Evolutionary conservation across 352 stramenopile genomes (phyloP).

Genomic region (Hyaloperonospora brassicae): DNA sequence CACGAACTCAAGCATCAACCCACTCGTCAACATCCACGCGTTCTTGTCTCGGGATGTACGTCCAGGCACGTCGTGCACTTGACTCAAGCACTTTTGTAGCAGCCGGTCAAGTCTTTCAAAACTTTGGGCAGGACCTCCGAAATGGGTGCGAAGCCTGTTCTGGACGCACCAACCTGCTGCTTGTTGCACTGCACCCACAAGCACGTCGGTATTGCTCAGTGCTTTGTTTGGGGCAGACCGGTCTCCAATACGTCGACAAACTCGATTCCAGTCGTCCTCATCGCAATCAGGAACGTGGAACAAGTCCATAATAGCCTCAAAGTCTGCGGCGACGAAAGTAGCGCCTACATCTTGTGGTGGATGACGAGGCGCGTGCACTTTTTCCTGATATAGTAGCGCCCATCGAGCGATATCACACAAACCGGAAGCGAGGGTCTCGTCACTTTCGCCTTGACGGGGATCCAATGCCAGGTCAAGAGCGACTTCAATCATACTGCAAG

Average conservation of each 20-base stretch:
- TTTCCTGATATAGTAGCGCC: slow-evolving; percentile 17
- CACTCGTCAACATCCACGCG: slow-evolving; percentile 21
- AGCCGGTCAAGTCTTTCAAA: slow-evolving; percentile 73
- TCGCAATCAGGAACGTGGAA: slow-evolving; percentile 25
- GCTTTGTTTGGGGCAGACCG: slow-evolving; percentile 1
- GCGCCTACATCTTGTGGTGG: slow-evolving; percentile 12
- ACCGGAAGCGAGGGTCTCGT: slow-evolving; percentile 5
- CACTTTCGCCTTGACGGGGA: slow-evolving; percentile 6
- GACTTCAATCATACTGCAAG: slow-evolving; percentile 13
- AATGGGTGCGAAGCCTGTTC: slow-evolving; percentile 63
- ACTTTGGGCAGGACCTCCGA: slow-evolving; percentile 62
- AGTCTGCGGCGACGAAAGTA: slow-evolving; percentile 38
- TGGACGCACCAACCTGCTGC: slow-evolving; percentile 63
- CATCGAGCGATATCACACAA: slow-evolving; percentile 13
- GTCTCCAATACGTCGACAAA: slow-evolving; percentile 23
- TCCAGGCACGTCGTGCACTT: slow-evolving; percentile 4
- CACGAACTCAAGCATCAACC: slow-evolving; percentile 51
- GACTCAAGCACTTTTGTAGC: slow-evolving; percentile 33
- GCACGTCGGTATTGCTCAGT: slow-evolving; percentile 16
- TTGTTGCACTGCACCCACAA: slow-evolving; percentile 35
- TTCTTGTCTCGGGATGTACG: slow-evolving; percentile 1
- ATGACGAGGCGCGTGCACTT: slow-evolving; percentile 1
- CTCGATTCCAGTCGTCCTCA: slow-evolving; percentile 29
- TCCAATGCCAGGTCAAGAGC: slow-evolving; percentile 24
- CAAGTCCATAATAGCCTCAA: slow-evolving; percentile 36